A percentile compares a stretch with the other conserved stretches of the same genome.
These are phyloP conservation scores for Scheffersomyces coipomensis DNA, from an alignment of 805 yeast species.

Conservation along the genomic window DNA sequence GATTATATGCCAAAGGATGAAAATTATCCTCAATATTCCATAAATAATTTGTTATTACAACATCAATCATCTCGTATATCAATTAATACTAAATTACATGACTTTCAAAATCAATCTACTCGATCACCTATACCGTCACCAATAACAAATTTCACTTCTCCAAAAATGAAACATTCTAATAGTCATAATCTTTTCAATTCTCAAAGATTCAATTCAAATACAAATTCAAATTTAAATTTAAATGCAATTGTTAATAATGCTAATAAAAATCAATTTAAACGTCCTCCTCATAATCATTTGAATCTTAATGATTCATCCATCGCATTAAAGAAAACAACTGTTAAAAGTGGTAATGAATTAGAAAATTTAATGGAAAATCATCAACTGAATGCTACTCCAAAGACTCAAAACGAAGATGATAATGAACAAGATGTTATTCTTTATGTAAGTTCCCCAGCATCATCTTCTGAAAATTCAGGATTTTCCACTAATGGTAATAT, in stretches of 20 bases:
- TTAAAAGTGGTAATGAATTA: too few species aligned
- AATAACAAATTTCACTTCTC: background rate
- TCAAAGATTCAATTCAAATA: too few species aligned
- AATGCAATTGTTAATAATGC: background rate
- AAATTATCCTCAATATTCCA: conserved; percentile 37
- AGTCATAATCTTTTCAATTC: too few species aligned
- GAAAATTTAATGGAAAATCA: conserved; percentile 3
- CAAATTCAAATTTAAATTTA: too few species aligned
- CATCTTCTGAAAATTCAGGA: conserved; percentile 30
- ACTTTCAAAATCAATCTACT: conserved; percentile 11
- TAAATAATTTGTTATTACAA: conserved; percentile 35
- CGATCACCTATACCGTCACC: conserved; percentile 1
- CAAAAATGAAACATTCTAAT: background rate
- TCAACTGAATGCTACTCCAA: too few species aligned
- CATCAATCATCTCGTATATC: conserved; percentile 37
- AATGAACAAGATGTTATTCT: background rate
- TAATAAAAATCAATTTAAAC: background rate
- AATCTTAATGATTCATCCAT: conserved; percentile 39
- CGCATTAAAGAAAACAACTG: conserved; percentile 33
- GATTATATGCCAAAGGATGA: conserved; percentile 16
- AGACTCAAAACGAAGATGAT: conserved; percentile 5
- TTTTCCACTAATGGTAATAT: conserved; percentile 50
- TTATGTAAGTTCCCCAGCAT: background rate
- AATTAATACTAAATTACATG: conserved; percentile 26
- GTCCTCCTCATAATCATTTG: conserved; percentile 30